Evolutionary conservation across 805 yeast species (phyloP), one percentile per base, ranked within the genome.

Genomic region (Cyberlindnera maritima): DNA sequence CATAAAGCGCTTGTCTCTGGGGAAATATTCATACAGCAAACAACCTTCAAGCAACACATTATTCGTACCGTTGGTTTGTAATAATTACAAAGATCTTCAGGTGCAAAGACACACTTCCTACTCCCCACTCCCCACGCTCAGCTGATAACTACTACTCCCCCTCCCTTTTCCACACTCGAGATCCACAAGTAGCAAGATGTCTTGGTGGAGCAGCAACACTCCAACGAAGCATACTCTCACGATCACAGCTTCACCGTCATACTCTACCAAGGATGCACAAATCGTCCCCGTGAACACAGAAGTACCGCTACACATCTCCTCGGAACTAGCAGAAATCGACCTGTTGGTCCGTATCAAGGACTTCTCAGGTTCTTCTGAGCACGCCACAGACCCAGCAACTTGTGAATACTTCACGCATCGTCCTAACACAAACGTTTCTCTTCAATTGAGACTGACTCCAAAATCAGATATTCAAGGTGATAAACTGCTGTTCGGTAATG

Each of bases 401-500:
- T 52, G 57, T 2, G 31, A 47, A 11, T 59, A 59, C 29, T 57
- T 59, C 33, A 31, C 35, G 44, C 62, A 69, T 41, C 50, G 55
- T 7, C 31, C 39, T 10, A 54, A 58, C n/a, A 55, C 53, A 46
- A 62, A 64, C 40, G 57, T 48, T 47, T 68, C 76, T 29, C 58
- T 75, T 43, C 69, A 69, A 57, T 56, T 74, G 48, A 41, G 58
- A 45, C 70, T 78, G 49, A 65, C 57, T 11, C 85, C 83, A 36
- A 65, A 58, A 23, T 52, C 57, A 11, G 46, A 49, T 18, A 64
- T 81, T n/a, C 57, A 55, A 17, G 87, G 85, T 2, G 69, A 75
- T 36, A 71, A 73, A n/a, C 63, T 84, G 35, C 48, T 79, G n/a
- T 83, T 80, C 65, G 90, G 90, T 1, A 84, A 84, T 58, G 89